Evolutionary conservation across 495 filamentous ascomycete species (phyloP), one percentile per base, ranked within the genome.

Genomic region (Mytilinidion resinicola): DNA sequence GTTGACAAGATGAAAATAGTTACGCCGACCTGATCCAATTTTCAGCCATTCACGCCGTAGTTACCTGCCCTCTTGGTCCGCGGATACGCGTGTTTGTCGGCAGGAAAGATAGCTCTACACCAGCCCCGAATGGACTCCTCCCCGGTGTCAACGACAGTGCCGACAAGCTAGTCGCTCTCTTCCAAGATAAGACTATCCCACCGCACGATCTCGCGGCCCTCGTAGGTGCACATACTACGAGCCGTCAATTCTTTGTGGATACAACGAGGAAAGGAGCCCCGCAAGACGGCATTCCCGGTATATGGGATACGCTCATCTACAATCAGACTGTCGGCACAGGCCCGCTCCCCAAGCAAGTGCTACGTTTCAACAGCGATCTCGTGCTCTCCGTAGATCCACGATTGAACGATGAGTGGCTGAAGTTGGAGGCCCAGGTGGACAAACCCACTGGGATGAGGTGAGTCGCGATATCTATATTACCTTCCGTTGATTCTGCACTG

Each of bases 171-270:
- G 71, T 75, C 56, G 35, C 60, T 11, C 70, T 81, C 9, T 80
- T 79, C 61, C 57, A 62, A 8, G 69, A 72, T 48, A 81, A 81
- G 65, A 80, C 77, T 0, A 77, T 82, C 60, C 58, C 63, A 5
- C 60, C 76, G 1, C 61, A 66, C 37, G 75, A 72, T 34, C 69
- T 80, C 3, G 73, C 73, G 1, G 78, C 79, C 0, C 72, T 82
- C 0, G 59, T 82, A 2, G 79, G 79, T 21, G 77, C 79, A 0
- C 79, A 82, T 67, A 76, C 74, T 0, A 70, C 70, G 9, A 69
- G 71, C 51, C 68, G 69, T 53, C 77, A 81, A 57, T 70, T 63
- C 37, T 76, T 75, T 55, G 70, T 76, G 38, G 69, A 81, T 59
- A 33, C 66, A 0, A 60, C n/a, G 7, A 42, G 55, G 1, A 50